phyloP scores from a whole-genome alignment of 345 rosid genomes.

The Erucastrum elatum region DNA sequence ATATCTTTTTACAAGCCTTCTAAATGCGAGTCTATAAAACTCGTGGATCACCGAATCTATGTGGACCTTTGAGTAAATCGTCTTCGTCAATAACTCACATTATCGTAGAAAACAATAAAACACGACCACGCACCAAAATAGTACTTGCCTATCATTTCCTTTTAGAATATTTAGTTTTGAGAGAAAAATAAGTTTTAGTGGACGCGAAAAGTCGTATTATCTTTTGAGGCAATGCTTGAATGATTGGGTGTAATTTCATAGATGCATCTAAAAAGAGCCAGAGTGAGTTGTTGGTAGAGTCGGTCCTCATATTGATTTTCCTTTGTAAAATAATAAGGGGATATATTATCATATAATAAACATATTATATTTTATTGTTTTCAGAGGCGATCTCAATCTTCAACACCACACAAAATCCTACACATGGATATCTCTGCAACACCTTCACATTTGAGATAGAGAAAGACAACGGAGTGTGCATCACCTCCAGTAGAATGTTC shows the following conservation, averaged over 20 bases:
- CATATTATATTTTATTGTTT: not conserved
- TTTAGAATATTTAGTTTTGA: not conserved
- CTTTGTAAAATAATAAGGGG: not conserved
- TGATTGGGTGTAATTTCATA: constrained; percentile 22
- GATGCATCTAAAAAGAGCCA: constrained; percentile 36
- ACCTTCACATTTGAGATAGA: not conserved
- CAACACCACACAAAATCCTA: not conserved
- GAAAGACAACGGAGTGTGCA: not conserved
- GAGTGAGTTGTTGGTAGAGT: constrained; percentile 26
- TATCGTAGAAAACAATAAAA: not conserved
- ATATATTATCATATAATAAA: not conserved
- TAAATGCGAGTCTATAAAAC: not conserved
- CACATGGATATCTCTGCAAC: constrained; percentile 10
- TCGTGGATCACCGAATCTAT: not conserved
- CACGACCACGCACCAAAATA: constrained; percentile 19
- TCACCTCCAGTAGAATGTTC: constrained; percentile 12
- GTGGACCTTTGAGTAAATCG: constrained; percentile 7
- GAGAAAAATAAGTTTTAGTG: constrained; percentile 16
- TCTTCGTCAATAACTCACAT: constrained; percentile 13
- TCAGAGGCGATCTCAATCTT: not conserved
- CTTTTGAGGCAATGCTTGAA: constrained; percentile 3
- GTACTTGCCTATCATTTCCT: not conserved
- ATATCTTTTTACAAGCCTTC: too few species aligned
- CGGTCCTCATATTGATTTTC: constrained; percentile 28
- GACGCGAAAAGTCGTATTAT: constrained; percentile 39